A percentile compares a stretch with the other conserved stretches of the same genome.
Conservation (phyloP, 2,329 filamentous ascomycete genomes). For the Rugonectria rugulosa region DNA sequence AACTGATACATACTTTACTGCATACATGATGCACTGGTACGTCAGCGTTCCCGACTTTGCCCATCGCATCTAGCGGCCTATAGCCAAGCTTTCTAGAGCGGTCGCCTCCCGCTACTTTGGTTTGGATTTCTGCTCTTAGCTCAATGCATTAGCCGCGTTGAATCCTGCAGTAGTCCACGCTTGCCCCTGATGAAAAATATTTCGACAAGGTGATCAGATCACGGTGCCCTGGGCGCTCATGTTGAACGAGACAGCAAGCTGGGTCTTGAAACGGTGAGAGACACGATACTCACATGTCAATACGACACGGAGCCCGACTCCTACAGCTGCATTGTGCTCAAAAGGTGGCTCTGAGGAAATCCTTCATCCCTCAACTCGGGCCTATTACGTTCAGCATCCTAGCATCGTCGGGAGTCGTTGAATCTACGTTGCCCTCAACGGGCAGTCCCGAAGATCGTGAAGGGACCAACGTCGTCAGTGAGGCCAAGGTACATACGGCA, state of each 20-base stretch:
- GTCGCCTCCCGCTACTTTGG: conserved; percentile 2
- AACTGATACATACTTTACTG: conserved; percentile 8
- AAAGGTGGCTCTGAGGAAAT: background rate
- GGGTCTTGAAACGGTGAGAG: background rate
- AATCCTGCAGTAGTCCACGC: background rate
- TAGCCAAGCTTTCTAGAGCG: conserved; percentile 33
- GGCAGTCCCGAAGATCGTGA: conserved; percentile 35
- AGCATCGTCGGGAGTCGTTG: conserved; percentile 25
- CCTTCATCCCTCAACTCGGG: conserved; percentile 10
- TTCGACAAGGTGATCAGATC: background rate
- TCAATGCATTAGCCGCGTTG: background rate
- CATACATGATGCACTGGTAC: conserved; percentile 8
- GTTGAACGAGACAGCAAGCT: background rate
- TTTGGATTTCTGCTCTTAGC: background rate
- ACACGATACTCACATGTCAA: background rate
- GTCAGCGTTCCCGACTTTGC: conserved; percentile 16
- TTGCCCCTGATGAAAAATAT: background rate
- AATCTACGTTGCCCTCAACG: conserved; percentile 31
- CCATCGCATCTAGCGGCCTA: background rate
- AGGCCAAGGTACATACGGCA: conserved; percentile 27
- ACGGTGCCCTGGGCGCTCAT: background rate
- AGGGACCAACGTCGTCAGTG: conserved; percentile 13
- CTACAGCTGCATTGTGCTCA: background rate
- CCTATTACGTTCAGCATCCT: conserved; percentile 20
- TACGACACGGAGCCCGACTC: too few species aligned